Conservation (phyloP, 176 grass and related monocot species). For the Triticum dicoccoides region DNA sequence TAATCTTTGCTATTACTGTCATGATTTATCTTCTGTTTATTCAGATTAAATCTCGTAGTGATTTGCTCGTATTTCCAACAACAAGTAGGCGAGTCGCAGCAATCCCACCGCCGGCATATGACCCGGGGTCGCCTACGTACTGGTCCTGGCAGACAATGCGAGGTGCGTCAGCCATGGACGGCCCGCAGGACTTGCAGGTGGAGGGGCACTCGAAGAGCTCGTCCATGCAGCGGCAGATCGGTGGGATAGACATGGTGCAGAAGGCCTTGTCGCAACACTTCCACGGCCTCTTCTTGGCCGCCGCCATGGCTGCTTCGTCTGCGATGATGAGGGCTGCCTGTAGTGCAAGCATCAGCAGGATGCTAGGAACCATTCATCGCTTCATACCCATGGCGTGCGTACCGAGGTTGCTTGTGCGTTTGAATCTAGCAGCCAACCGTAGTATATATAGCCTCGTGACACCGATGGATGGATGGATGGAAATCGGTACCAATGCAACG, state of each 20-base stretch:
- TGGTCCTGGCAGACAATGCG: background rate
- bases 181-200: background rate
- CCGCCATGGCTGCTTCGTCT: too few species aligned
- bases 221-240: background rate
- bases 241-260: background rate
- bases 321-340: background rate
- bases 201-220: background rate
- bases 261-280: background rate
- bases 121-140: background rate
- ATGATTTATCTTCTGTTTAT: too few species aligned
- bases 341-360: background rate
- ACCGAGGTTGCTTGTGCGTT: background rate
- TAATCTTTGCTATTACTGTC: too few species aligned
- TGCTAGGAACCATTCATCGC: background rate
- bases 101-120: background rate
- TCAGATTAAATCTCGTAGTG: too few species aligned
- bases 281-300: background rate
- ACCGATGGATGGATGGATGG: background rate
- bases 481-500: too few species aligned
- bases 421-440: background rate
- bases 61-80: too few species aligned
- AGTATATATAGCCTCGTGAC: background rate
- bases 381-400: background rate
- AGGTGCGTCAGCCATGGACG: background rate
- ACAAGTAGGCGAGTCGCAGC: background rate